A percentile compares a stretch with the other conserved stretches of the same genome.
These are phyloP conservation scores for Pichia exigua DNA, from an alignment of 805 yeast genomes.

Conservation along the genomic window DNA sequence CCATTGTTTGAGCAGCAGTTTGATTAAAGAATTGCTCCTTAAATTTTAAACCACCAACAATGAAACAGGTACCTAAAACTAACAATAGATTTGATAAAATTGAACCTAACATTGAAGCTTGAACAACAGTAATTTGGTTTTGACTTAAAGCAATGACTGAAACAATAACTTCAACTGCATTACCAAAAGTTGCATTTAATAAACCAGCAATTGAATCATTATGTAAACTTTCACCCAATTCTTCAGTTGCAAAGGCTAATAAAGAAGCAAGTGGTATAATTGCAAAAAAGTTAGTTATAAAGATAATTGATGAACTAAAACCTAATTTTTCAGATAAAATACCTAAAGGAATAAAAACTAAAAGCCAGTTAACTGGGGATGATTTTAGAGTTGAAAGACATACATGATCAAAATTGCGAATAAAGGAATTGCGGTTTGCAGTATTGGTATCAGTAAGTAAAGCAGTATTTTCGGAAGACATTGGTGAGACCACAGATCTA, in stretches of 20 bases:
- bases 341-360: conserved; percentile 87
- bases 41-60: conserved; percentile 85
- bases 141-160: conserved; percentile 80
- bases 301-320: conserved; percentile 48
- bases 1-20: conserved; percentile 98
- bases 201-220: conserved; percentile 93
- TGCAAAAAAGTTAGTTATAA: conserved; percentile 75
- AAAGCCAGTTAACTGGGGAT: conserved; percentile 61
- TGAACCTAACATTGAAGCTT: conserved; percentile 95
- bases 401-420: background rate
- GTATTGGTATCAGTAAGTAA: background rate
- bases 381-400: conserved; percentile 16
- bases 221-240: conserved; percentile 66
- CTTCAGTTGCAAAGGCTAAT: conserved; percentile 89
- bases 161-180: conserved; percentile 94
- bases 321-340: conserved; percentile 56
- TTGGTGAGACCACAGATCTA: too few relatives aligned
- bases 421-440: background rate
- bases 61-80: conserved; percentile 92
- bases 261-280: conserved; percentile 89
- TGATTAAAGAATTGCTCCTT: conserved; percentile 85
- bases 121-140: conserved; percentile 88
- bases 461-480: conserved; percentile 1
- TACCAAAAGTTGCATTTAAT: conserved; percentile 94
- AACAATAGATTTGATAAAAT: conserved; percentile 80